Evolutionary conservation across 2,329 filamentous ascomycete genomes (phyloP).

Genomic region (Dactylonectria macrodidyma): DNA sequence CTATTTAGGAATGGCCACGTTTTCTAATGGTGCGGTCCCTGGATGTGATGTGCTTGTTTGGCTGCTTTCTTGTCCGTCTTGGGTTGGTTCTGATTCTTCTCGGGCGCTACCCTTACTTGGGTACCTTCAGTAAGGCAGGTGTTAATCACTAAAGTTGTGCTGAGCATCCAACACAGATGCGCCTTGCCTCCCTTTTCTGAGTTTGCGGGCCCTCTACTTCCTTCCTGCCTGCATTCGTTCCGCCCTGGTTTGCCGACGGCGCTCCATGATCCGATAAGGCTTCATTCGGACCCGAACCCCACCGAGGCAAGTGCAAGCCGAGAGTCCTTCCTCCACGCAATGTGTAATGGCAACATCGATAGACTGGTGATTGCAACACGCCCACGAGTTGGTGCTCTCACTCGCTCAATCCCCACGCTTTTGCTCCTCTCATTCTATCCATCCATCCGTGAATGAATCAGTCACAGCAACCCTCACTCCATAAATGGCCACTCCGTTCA

Average conservation of each 20-base stretch:
- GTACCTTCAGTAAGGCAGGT: too few species aligned
- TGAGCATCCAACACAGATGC: not conserved
- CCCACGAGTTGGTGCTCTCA: slow-evolving; percentile 9
- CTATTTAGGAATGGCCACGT: slow-evolving; percentile 24
- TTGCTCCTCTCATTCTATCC: slow-evolving; percentile 18
- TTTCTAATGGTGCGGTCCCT: slow-evolving; percentile 23
- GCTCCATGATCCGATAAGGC: slow-evolving; percentile 35
- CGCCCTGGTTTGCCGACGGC: slow-evolving; percentile 5
- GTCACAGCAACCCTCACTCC: slow-evolving; percentile 25
- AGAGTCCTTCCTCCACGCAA: slow-evolving; percentile 4
- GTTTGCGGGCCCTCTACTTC: slow-evolving; percentile 1
- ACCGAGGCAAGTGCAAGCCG: not conserved
- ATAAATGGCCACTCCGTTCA: slow-evolving; percentile 33
- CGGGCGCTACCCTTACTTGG: too few species aligned
- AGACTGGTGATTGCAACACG: slow-evolving; percentile 22
- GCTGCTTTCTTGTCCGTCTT: not conserved
- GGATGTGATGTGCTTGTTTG: slow-evolving; percentile 19
- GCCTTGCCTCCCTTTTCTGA: not conserved
- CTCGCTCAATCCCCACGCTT: slow-evolving; percentile 14
- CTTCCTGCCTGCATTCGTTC: slow-evolving; percentile 22
- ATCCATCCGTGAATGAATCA: slow-evolving; percentile 29
- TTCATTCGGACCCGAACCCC: slow-evolving; percentile 19
- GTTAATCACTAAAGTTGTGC: not conserved
- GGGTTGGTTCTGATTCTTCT: too few species aligned
- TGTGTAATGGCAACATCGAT: slow-evolving; percentile 17